Conservation (phyloP, 1,284 basidiomycete species). For the Melampsora medusae region DNA sequence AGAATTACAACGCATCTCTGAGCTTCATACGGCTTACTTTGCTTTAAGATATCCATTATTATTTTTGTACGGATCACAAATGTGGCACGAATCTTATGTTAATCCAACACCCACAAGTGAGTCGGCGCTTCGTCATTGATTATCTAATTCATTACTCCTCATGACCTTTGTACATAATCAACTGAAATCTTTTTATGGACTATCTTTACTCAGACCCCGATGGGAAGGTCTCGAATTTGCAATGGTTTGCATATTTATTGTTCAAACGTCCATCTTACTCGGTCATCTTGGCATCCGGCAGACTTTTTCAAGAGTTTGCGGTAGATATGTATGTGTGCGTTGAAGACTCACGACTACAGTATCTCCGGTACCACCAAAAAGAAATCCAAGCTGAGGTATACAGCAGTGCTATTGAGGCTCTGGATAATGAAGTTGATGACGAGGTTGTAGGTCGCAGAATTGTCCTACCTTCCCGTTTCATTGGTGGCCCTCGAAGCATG, state of each 20-base stretch:
- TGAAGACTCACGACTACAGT: neutral
- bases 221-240: neutral
- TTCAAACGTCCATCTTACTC: neutral
- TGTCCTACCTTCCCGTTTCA: conserved; percentile 55
- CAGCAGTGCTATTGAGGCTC: neutral
- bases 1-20: neutral
- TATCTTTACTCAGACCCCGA: too few relatives aligned
- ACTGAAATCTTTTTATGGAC: too few relatives aligned
- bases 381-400: neutral
- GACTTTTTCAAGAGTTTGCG: neutral
- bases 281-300: neutral
- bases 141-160: too few relatives aligned
- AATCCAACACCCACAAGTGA: neutral
- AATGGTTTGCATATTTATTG: neutral
- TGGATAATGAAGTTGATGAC: too few relatives aligned
- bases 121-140: too few relatives aligned
- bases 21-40: conserved; percentile 9
- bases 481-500: conserved; percentile 54
- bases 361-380: neutral
- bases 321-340: conserved; percentile 3
- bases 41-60: conserved; percentile 12
- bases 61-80: neutral
- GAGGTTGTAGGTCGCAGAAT: neutral
- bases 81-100: too few relatives aligned
- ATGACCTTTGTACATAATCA: too few relatives aligned